Conservation (phyloP, 805 yeast genomes). For the Kodamaea neixiangensis region DNA sequence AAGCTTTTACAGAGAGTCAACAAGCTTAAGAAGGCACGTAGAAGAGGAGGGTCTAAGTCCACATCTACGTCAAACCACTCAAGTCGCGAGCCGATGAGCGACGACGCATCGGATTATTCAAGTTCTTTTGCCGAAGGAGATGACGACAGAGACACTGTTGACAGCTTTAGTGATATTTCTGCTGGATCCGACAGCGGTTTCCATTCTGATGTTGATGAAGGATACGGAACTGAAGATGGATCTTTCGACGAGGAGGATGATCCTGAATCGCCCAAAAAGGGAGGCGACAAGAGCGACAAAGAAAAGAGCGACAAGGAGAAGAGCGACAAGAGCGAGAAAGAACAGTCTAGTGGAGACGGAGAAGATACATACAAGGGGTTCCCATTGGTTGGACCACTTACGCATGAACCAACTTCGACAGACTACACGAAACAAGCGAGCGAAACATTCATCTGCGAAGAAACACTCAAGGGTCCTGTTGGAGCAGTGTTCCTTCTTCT, state of each 20-base stretch:
- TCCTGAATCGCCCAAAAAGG: slow-evolving; percentile 16
- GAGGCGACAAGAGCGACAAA: slow-evolving; percentile 11
- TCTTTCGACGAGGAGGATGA: slow-evolving; percentile 22
- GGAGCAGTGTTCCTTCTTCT: slow-evolving; percentile 71
- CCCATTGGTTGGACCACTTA: slow-evolving; percentile 62
- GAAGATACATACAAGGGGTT: slow-evolving; percentile 34
- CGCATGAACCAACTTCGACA: slow-evolving; percentile 59
- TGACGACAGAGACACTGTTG: neutral
- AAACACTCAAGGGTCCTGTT: slow-evolving; percentile 65
- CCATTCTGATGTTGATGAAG: slow-evolving; percentile 12
- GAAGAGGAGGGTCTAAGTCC: slow-evolving; percentile 12
- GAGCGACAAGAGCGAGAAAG: neutral
- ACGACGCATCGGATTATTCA: slow-evolving; percentile 9
- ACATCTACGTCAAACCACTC: slow-evolving; percentile 1
- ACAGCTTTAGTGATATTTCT: neutral
- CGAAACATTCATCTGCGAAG: slow-evolving; percentile 59
- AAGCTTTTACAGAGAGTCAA: slow-evolving; percentile 7
- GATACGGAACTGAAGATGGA: slow-evolving; percentile 15
- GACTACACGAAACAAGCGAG: slow-evolving; percentile 45
- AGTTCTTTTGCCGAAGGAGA: neutral
- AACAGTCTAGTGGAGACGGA: neutral
- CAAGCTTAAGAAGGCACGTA: slow-evolving; percentile 2
- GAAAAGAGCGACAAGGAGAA: slow-evolving; percentile 15
- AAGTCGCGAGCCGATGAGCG: neutral
- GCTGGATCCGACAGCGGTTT: neutral